Percentiles rank a stretch among this genome's conserved stretches.
These are phyloP conservation scores for Lentinus brumalis DNA, from an alignment of 768 basidiomycete species.

Conservation along the genomic window DNA sequence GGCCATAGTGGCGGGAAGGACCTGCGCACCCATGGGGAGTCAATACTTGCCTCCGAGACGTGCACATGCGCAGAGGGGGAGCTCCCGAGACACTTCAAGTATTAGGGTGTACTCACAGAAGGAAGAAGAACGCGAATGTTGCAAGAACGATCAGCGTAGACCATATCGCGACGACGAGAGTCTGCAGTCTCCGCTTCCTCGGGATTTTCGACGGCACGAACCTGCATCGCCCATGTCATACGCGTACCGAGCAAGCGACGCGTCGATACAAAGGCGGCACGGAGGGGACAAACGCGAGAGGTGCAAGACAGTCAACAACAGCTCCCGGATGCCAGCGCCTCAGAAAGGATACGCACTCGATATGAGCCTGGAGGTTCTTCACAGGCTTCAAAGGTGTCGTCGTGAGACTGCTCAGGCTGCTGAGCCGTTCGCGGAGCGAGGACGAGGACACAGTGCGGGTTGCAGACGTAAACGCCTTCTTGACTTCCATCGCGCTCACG, in stretches of 20 bases:
- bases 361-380: slow-evolving; percentile 67
- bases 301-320: neutral
- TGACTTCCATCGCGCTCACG: slow-evolving; percentile 35
- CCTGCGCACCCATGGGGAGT: slow-evolving; percentile 42
- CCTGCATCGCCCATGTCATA: slow-evolving; percentile 35
- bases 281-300: neutral
- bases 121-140: slow-evolving; percentile 68
- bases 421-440: slow-evolving; percentile 61
- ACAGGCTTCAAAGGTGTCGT: slow-evolving; percentile 64
- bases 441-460: slow-evolving; percentile 60
- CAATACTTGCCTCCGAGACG: neutral
- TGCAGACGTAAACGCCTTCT: slow-evolving; percentile 36
- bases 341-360: slow-evolving; percentile 54
- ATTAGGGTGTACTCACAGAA: slow-evolving; percentile 60
- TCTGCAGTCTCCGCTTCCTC: slow-evolving; percentile 83
- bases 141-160: slow-evolving; percentile 76
- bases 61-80: neutral
- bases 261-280: neutral
- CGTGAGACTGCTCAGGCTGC: slow-evolving; percentile 48
- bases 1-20: slow-evolving; percentile 92
- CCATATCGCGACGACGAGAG: slow-evolving; percentile 86
- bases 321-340: neutral
- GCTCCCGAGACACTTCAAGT: neutral
- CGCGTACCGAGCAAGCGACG: neutral
- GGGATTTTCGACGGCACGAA: slow-evolving; percentile 90